Conservation (phyloP, 495 filamentous ascomycete genomes). For the Tetracladium marchalianum region DNA sequence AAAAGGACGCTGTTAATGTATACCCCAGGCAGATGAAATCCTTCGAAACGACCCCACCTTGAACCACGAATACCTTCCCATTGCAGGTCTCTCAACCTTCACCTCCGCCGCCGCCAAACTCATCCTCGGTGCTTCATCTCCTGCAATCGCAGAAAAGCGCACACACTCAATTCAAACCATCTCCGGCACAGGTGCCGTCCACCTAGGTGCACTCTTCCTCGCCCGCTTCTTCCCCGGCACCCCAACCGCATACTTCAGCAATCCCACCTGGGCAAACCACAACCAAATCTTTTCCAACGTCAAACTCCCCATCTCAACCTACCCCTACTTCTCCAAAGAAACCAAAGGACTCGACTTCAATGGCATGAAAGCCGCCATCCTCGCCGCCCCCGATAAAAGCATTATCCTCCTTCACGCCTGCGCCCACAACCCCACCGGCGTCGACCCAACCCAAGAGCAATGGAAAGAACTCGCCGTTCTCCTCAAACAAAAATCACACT, state of each 20-base stretch:
- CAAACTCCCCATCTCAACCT: constrained; percentile 60
- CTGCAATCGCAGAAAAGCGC: constrained; percentile 76
- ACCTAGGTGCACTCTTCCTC: constrained; percentile 82
- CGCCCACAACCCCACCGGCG: constrained; percentile 96
- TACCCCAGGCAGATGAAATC: constrained; percentile 71
- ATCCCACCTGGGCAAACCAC: constrained; percentile 97
- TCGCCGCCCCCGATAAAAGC: constrained; percentile 60
- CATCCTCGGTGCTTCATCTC: constrained; percentile 69
- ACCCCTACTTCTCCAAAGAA: constrained; percentile 84
- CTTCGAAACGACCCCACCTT: constrained; percentile 77
- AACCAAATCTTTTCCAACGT: constrained; percentile 97
- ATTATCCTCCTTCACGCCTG: constrained; percentile 93
- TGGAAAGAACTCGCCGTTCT: constrained; percentile 82
- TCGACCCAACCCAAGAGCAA: constrained; percentile 88
- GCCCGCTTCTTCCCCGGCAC: constrained; percentile 61
- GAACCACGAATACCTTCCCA: constrained; percentile 98
- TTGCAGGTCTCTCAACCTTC: constrained; percentile 76
- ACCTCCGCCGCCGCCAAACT: constrained; percentile 84
- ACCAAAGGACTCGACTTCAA: constrained; percentile 88
- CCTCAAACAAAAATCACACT: constrained; percentile 66
- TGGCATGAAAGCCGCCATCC: constrained; percentile 66
- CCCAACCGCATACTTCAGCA: constrained; percentile 76
- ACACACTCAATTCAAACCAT: constrained; percentile 70
- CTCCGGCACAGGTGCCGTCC: constrained; percentile 86
- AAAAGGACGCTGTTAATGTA: constrained; percentile 3